Base-by-base conservation (phyloP, 2,329 filamentous ascomycete species). In the Kalmusia sp. region DNA sequence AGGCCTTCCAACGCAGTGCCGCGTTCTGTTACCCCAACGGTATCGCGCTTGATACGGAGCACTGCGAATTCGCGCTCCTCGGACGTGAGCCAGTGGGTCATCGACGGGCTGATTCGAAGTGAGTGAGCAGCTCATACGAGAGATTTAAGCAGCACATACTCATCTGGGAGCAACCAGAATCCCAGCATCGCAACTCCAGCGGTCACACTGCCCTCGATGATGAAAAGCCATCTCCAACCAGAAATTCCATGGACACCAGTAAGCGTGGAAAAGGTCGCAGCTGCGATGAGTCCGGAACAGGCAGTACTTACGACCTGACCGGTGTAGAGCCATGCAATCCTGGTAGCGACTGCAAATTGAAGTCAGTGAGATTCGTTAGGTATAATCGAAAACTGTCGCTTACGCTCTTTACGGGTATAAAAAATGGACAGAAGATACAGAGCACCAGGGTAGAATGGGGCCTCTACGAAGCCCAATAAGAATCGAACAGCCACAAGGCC, bases 371-470 rank as follows among this genome's bases (percentile, higher is more conserved):
- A n/a, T n/a, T n/a, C n/a, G n/a, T n/a, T n/a, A n/a, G n/a, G n/a
- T n/a, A n/a, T n/a, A n/a, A n/a, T n/a, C n/a, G n/a, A n/a, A n/a
- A n/a, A n/a, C n/a, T n/a, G n/a, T n/a, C n/a, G n/a, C n/a, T n/a
- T n/a, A n/a, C n/a, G n/a, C 57, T 77, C 74, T 47, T 81, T 80
- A 34, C 85, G 79, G 1, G 85, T 88, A 67, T 89, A 89, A 79
- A 85, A 89, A 53, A 87, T 85, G 0, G 83, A 85, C 28, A 88
- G 76, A 52, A 87, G 83, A 38, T 87, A 79, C 4, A 87, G 77
- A 0, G 83, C 83, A 30, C 86, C 86, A 0, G 86, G 85, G 35
- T 87, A 78, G 64, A 87, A 87, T 8, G 66, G 67, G 27, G 55
- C 64, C 25, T 70, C 70, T 1, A 63, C 66, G 11, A 72, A 62